phyloP scores from a whole-genome alignment of 2,329 filamentous ascomycete species.

The Sphaerulina musiva region DNA sequence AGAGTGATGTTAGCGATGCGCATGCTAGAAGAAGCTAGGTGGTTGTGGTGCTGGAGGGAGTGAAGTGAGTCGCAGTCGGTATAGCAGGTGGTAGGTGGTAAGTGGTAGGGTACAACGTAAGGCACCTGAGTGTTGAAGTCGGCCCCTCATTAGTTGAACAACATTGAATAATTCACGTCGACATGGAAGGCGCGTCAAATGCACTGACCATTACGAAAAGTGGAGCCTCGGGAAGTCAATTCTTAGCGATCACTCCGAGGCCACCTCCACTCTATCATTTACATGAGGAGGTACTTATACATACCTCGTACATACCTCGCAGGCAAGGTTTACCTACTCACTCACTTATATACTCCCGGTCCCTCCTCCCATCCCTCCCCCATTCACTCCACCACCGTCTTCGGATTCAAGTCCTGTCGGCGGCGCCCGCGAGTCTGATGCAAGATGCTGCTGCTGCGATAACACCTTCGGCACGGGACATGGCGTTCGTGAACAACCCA shows the following conservation, averaged over 20 bases:
- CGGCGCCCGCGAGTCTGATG: not conserved
- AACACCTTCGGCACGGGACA: not conserved
- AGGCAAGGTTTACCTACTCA: not conserved
- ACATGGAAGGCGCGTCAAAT: not conserved
- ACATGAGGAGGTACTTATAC: too few species aligned
- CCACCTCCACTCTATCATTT: not conserved
- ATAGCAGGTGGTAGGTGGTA: not conserved
- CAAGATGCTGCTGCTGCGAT: not conserved
- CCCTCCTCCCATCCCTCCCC: too few species aligned
- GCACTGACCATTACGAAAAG: not conserved
- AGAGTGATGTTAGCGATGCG: not conserved
- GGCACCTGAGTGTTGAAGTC: not conserved
- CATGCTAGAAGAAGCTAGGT: not conserved
- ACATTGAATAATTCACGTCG: not conserved
- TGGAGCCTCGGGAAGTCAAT: too few species aligned
- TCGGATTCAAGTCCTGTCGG: not conserved
- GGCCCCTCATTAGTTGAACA: not conserved
- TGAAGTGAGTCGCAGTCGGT: not conserved
- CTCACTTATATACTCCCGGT: not conserved
- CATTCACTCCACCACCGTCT: not conserved
- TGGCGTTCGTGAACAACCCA: constrained; percentile 49
- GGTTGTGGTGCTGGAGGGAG: not conserved
- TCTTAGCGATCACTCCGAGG: too few species aligned
- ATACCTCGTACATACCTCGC: not conserved
- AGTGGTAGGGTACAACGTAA: too few species aligned